These are phyloP conservation scores for Onygenales sp. DNA, from an alignment of 2,329 filamentous ascomycete genomes.

Conservation along the genomic window DNA sequence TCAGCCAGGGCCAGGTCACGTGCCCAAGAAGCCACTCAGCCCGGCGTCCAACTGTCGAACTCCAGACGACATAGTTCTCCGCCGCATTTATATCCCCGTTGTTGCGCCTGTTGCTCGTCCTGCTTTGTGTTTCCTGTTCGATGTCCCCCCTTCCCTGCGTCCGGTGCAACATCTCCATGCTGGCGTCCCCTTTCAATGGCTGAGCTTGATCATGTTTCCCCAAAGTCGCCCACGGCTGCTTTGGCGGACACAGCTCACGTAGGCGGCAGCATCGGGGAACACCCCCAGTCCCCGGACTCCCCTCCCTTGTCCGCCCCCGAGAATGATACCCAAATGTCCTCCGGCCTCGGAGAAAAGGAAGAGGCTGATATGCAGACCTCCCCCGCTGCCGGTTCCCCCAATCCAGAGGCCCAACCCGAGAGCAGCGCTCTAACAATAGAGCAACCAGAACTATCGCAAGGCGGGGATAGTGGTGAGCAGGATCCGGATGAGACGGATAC, in stretches of 20 bases:
- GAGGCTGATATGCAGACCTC: not conserved
- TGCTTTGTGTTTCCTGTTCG: conserved; percentile 9
- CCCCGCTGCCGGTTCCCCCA: not conserved
- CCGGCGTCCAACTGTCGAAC: not conserved
- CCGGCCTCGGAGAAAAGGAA: not conserved
- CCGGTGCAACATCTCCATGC: conserved; percentile 20
- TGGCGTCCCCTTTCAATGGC: conserved; percentile 33
- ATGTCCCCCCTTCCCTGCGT: conserved; percentile 19
- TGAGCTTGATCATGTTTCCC: conserved; percentile 22
- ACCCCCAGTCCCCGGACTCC: not conserved
- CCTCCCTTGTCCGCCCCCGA: not conserved
- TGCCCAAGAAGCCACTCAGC: not conserved
- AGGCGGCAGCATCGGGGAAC: not conserved
- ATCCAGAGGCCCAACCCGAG: not conserved
- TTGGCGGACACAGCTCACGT: not conserved
- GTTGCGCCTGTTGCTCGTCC: not conserved
- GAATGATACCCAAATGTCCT: not conserved
- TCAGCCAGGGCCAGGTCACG: not conserved
- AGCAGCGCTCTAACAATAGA: not conserved
- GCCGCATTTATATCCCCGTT: conserved; percentile 12
- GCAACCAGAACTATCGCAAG: not conserved
- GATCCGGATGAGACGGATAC: not conserved
- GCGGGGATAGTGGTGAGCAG: not conserved
- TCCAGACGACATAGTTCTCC: too few species aligned
- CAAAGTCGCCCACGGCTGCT: not conserved